Conservation (phyloP, 78 protist species). For the Dictyostelium intermedium region DNA sequence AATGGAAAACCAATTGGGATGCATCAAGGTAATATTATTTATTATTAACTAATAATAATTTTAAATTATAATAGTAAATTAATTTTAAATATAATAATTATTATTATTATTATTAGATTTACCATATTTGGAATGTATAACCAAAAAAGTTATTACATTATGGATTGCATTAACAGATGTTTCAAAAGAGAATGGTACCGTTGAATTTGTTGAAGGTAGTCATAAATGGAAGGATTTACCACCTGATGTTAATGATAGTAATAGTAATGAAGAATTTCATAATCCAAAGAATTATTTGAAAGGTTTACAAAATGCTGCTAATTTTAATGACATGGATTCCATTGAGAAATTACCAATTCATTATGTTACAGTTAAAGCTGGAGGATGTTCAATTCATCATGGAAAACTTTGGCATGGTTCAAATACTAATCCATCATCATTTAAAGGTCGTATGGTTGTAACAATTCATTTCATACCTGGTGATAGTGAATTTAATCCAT, state of each 20-base stretch:
- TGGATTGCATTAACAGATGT: conserved; percentile 65
- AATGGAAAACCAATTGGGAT: not conserved
- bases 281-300: conserved; percentile 27
- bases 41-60: too few species aligned
- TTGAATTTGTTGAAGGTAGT: conserved; percentile 46
- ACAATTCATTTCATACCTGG: conserved; percentile 56
- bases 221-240: conserved; percentile 46
- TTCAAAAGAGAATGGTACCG: conserved; percentile 20
- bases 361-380: not conserved
- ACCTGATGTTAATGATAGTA: not conserved
- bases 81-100: too few species aligned
- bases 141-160: conserved; percentile 21
- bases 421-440: conserved; percentile 30
- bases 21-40: conserved; percentile 1
- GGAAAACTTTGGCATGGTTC: conserved; percentile 51
- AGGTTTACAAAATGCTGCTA: not conserved
- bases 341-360: not conserved
- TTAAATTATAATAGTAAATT: too few species aligned
- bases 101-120: too few species aligned
- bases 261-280: conserved; percentile 5
- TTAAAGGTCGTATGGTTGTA: not conserved
- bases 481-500: not conserved
- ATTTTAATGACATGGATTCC: not conserved
- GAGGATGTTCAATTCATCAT: conserved; percentile 30
- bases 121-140: not conserved